Conservation (phyloP, 164 flowering plant genomes). For the Malania oleifera region DNA sequence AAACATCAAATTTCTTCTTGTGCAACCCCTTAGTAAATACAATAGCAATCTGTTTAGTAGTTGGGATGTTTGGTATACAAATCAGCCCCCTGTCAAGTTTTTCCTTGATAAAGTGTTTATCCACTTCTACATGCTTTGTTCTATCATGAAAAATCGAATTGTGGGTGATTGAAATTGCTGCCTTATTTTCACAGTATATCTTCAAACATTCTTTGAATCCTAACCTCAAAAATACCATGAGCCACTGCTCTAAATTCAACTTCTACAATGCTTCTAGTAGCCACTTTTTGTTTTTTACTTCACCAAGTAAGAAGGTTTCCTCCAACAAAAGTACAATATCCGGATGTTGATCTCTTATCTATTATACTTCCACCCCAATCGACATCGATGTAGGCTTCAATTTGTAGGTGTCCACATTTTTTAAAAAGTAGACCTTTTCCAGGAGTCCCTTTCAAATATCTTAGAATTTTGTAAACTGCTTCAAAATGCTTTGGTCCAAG, state of each 20-base stretch:
- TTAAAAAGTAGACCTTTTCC: background rate
- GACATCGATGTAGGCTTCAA: background rate
- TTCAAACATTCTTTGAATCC: background rate
- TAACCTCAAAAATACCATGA: background rate
- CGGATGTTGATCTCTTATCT: too few relatives aligned
- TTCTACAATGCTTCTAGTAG: background rate
- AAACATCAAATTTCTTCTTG: background rate
- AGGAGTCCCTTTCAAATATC: background rate
- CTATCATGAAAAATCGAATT: background rate
- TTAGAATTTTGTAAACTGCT: background rate
- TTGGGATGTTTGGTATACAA: background rate
- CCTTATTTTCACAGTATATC: background rate
- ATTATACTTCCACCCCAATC: background rate
- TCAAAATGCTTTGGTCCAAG: background rate
- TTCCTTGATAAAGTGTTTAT: too few relatives aligned
- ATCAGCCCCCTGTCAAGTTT: too few relatives aligned
- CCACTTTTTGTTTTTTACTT: too few relatives aligned
- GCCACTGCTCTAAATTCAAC: background rate
- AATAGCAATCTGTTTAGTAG: background rate
- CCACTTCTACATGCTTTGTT: constrained; percentile 1
- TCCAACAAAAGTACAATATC: background rate
- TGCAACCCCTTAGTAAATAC: background rate
- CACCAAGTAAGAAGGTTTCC: background rate
- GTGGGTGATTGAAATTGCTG: background rate
- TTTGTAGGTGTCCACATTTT: too few relatives aligned